phyloP scores from a whole-genome alignment of 495 filamentous ascomycete species.

The Cercophora scortea region DNA sequence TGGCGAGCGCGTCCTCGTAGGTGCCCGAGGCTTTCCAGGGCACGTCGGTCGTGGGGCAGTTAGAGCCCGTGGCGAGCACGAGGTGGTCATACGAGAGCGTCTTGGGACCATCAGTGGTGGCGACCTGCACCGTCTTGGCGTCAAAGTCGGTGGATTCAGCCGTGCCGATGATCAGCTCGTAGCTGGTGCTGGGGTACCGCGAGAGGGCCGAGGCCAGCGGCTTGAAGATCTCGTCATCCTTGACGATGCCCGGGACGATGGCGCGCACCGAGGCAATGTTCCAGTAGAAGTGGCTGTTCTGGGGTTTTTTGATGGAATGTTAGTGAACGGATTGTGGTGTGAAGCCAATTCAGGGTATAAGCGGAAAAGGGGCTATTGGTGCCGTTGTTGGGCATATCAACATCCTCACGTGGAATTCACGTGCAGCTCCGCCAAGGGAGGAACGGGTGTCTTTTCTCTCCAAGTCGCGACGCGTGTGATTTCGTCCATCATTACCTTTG shows the following conservation, averaged over 20 bases:
- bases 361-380: too few relatives aligned
- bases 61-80: slow-evolving; percentile 85
- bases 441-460: background rate
- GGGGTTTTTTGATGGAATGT: background rate
- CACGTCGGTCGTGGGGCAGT: slow-evolving; percentile 42
- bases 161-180: slow-evolving; percentile 35
- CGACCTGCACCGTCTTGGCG: slow-evolving; percentile 42
- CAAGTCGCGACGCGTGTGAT: background rate
- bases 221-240: slow-evolving; percentile 39
- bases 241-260: slow-evolving; percentile 40
- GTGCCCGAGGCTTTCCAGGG: slow-evolving; percentile 37
- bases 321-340: slow-evolving; percentile 16
- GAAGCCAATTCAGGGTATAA: too few relatives aligned
- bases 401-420: background rate
- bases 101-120: slow-evolving; percentile 13
- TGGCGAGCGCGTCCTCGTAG: slow-evolving; percentile 24
- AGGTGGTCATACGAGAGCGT: slow-evolving; percentile 65
- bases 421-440: background rate
- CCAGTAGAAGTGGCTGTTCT: slow-evolving; percentile 51
- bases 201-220: slow-evolving; percentile 31
- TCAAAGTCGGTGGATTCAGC: slow-evolving; percentile 27
- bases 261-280: slow-evolving; percentile 49
- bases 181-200: slow-evolving; percentile 28
- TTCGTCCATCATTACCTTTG: slow-evolving; percentile 27
- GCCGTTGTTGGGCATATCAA: too few relatives aligned